phyloP scores from a whole-genome alignment of 1,284 basidiomycete genomes.

The Apiotrichum gamsii region DNA sequence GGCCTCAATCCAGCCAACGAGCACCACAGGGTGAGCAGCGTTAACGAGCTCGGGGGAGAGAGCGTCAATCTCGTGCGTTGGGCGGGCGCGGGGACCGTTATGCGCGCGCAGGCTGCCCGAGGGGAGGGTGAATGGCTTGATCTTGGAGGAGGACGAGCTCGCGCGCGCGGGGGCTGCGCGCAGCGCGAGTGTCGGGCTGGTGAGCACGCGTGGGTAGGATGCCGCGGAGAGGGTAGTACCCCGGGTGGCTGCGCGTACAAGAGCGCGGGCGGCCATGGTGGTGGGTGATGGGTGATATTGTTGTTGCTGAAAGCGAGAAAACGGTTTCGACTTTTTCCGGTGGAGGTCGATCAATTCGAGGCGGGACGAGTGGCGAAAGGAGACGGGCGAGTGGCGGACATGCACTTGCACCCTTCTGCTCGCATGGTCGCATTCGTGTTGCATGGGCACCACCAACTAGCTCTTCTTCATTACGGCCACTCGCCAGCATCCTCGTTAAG shows the following conservation, averaged over 20 bases:
- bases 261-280: conserved; percentile 2
- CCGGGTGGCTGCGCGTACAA: not conserved
- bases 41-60: conserved; percentile 56
- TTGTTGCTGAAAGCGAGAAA: not conserved
- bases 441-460: too few species aligned
- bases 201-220: too few species aligned
- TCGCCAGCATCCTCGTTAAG: too few species aligned
- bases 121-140: conserved; percentile 9
- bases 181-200: not conserved
- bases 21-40: conserved; percentile 55
- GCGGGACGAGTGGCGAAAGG: too few species aligned
- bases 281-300: not conserved
- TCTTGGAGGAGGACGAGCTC: not conserved
- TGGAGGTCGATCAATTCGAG: too few species aligned
- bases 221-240: not conserved
- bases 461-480: too few species aligned
- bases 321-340: not conserved
- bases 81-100: conserved; percentile 13
- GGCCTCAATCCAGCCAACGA: conserved; percentile 75
- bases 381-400: too few species aligned
- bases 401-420: too few species aligned
- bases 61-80: conserved; percentile 60
- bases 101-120: conserved; percentile 5
- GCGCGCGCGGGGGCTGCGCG: too few species aligned
- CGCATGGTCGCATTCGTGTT: too few species aligned